Percentiles rank a stretch among this genome's conserved stretches.
These are phyloP conservation scores for Sungouiella blattae DNA, from an alignment of 805 yeast species.

Conservation along the genomic window DNA sequence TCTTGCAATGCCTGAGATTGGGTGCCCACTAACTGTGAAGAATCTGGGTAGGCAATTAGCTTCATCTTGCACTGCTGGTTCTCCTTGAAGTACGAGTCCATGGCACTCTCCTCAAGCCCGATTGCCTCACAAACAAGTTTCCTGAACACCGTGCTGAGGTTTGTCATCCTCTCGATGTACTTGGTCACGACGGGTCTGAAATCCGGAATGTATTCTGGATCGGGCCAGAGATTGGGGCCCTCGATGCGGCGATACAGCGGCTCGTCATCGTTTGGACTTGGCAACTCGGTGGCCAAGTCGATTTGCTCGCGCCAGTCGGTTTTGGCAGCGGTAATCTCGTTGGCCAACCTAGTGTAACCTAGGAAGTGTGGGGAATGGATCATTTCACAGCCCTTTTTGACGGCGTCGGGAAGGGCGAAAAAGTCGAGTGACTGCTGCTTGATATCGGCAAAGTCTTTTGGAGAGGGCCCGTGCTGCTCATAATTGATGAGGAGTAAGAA, in stretches of 20 bases:
- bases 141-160: conserved; percentile 40
- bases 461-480: conserved; percentile 38
- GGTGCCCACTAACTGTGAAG: conserved; percentile 18
- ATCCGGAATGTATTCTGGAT: conserved; percentile 35
- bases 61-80: conserved; percentile 53
- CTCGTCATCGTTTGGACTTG: conserved; percentile 37
- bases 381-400: conserved; percentile 49
- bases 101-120: conserved; percentile 41
- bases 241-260: conserved; percentile 47
- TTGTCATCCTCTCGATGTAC: conserved; percentile 46
- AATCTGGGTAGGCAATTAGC: conserved; percentile 55
- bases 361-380: conserved; percentile 54
- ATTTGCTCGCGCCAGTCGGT: conserved; percentile 62
- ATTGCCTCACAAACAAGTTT: conserved; percentile 54
- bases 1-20: conserved; percentile 25
- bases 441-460: conserved; percentile 33
- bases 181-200: conserved; percentile 39
- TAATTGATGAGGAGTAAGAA: conserved; percentile 46
- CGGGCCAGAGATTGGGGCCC: conserved; percentile 59
- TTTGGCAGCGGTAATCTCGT: conserved; percentile 51
- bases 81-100: conserved; percentile 49
- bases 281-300: conserved; percentile 53
- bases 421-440: conserved; percentile 38
- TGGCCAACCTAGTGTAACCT: conserved; percentile 55
- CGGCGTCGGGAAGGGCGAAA: conserved; percentile 45